Conservation (phyloP, 257 asterid species). For the Sherardia arvensis region DNA sequence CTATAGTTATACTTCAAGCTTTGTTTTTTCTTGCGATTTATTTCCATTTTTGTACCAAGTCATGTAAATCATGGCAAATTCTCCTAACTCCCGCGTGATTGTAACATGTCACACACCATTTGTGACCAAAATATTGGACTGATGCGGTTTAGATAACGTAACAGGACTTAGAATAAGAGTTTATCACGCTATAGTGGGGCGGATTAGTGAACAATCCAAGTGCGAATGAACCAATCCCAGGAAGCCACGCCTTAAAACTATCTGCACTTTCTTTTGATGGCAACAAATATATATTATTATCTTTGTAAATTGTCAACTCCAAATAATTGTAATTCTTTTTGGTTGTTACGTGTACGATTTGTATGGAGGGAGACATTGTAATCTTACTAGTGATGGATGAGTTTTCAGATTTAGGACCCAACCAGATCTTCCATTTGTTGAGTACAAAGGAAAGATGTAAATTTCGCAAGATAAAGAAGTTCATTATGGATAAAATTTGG, state of each 20-base stretch:
- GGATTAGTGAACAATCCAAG: neutral
- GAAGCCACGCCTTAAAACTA: neutral
- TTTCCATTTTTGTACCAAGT: neutral
- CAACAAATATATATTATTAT: neutral
- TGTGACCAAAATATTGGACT: no score
- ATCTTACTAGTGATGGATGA: neutral
- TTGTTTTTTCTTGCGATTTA: neutral
- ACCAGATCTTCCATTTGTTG: neutral
- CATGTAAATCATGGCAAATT: neutral
- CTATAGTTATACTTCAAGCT: no score
- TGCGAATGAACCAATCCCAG: neutral
- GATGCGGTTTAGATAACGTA: neutral
- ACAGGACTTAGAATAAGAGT: neutral
- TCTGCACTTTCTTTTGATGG: neutral
- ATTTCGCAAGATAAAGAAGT: no score
- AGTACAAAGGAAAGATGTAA: neutral
- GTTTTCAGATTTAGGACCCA: neutral
- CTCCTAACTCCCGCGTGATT: neutral
- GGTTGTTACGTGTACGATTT: constrained; percentile 1
- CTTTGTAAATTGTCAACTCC: neutral
- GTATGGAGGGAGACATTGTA: neutral
- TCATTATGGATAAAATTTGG: no score
- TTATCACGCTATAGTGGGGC: neutral
- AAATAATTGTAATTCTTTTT: neutral
- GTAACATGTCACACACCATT: neutral